These are phyloP conservation scores for Cytospora paraplurivora DNA, from an alignment of 2,329 filamentous ascomycete genomes.

Conservation along the genomic window DNA sequence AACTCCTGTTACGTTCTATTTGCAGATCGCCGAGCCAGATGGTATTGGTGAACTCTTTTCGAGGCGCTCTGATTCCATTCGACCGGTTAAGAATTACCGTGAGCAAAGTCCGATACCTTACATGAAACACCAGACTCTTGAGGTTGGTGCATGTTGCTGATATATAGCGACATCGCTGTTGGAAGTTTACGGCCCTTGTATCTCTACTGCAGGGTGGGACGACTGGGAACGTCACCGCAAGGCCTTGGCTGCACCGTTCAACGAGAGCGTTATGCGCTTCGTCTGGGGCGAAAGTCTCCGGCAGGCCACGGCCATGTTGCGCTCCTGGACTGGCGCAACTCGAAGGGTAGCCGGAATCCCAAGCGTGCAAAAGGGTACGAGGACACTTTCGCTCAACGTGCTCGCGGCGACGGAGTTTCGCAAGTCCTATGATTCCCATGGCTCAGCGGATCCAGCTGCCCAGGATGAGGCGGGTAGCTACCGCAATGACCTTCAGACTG, in stretches of 20 bases:
- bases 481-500: constrained; percentile 34
- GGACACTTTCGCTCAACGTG: constrained; percentile 36
- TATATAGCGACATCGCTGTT: constrained; percentile 29
- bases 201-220: constrained; percentile 35
- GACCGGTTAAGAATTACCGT: constrained; percentile 32
- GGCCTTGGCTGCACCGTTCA: constrained; percentile 35
- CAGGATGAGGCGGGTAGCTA: constrained; percentile 30
- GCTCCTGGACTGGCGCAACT: constrained; percentile 28
- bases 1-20: constrained; percentile 29
- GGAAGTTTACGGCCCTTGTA: constrained; percentile 36
- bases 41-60: constrained; percentile 32
- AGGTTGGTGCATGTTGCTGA: background rate
- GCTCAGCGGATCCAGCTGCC: constrained; percentile 25
- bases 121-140: background rate
- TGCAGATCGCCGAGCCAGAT: constrained; percentile 34
- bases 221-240: constrained; percentile 39
- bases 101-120: background rate
- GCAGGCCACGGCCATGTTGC: constrained; percentile 33
- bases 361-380: constrained; percentile 31
- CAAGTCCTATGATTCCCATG: constrained; percentile 33
- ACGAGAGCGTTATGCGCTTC: constrained; percentile 35
- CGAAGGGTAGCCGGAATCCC: constrained; percentile 20
- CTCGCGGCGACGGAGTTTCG: constrained; percentile 34
- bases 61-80: constrained; percentile 32
- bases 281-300: constrained; percentile 36